These are phyloP conservation scores for Pyrenopolyporus hunteri DNA, from an alignment of 495 filamentous ascomycete genomes.

Conservation along the genomic window DNA sequence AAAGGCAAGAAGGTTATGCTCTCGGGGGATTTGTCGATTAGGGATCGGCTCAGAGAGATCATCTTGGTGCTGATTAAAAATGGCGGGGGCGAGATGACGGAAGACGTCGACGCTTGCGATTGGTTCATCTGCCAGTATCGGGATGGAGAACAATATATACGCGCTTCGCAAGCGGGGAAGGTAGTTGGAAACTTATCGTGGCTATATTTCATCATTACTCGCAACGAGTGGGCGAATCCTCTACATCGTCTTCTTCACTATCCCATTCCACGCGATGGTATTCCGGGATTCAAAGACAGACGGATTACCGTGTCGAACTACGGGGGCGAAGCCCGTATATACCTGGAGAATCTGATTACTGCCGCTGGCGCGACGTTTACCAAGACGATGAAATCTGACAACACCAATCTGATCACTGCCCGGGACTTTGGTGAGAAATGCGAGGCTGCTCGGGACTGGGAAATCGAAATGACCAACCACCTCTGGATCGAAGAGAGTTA, in stretches of 20 bases:
- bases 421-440: slow-evolving; percentile 89
- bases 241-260: slow-evolving; percentile 85
- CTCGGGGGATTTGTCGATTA: slow-evolving; percentile 72
- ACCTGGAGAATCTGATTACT: slow-evolving; percentile 88
- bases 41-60: slow-evolving; percentile 65
- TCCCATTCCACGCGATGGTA: slow-evolving; percentile 72
- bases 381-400: slow-evolving; percentile 89
- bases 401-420: slow-evolving; percentile 94
- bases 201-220: slow-evolving; percentile 89
- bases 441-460: slow-evolving; percentile 89
- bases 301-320: slow-evolving; percentile 94
- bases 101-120: slow-evolving; percentile 71
- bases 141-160: slow-evolving; percentile 77
- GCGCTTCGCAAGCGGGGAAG: slow-evolving; percentile 74
- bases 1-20: slow-evolving; percentile 69
- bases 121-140: slow-evolving; percentile 88
- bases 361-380: slow-evolving; percentile 86
- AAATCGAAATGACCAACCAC: slow-evolving; percentile 87
- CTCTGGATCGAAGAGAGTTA: slow-evolving; percentile 98
- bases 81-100: slow-evolving; percentile 71
- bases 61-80: slow-evolving; percentile 71
- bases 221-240: slow-evolving; percentile 86
- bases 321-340: slow-evolving; percentile 88
- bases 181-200: slow-evolving; percentile 91
- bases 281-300: slow-evolving; percentile 78